These are phyloP conservation scores for Penicillium ochrochloron DNA, from an alignment of 495 filamentous ascomycete genomes.

Conservation along the genomic window DNA sequence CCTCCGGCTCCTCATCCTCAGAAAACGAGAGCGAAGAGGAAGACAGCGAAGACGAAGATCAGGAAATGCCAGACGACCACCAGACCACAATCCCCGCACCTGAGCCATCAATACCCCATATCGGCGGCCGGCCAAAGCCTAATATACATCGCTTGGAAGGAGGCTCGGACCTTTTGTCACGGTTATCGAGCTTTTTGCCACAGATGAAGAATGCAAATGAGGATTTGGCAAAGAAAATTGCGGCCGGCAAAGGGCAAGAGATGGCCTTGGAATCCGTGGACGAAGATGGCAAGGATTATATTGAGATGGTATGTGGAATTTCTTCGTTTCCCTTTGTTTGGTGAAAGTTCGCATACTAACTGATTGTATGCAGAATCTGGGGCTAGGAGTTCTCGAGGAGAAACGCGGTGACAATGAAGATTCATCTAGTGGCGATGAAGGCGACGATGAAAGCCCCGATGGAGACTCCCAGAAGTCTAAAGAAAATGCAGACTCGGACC, in stretches of 20 bases:
- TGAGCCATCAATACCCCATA: constrained; percentile 30
- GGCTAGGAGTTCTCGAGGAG: constrained; percentile 57
- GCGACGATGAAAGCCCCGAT: constrained; percentile 20
- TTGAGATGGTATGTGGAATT: constrained; percentile 53
- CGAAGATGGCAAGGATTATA: constrained; percentile 46
- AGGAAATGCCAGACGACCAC: constrained; percentile 23
- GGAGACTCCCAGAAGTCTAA: constrained; percentile 14
- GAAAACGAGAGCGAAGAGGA: constrained; percentile 35
- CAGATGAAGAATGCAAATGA: constrained; percentile 55
- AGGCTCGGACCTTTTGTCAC: constrained; percentile 40
- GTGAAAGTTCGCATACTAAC: constrained; percentile 14
- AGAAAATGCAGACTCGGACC: constrained; percentile 35
- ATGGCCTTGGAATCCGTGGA: constrained; percentile 44
- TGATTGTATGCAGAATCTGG: constrained; percentile 45
- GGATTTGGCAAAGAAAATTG: constrained; percentile 47
- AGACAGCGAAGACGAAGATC: constrained; percentile 31
- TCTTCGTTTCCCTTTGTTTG: neutral
- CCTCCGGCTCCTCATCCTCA: constrained; percentile 40
- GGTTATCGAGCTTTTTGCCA: constrained; percentile 52
- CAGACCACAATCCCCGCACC: neutral
- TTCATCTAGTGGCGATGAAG: constrained; percentile 24
- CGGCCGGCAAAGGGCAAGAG: constrained; percentile 40
- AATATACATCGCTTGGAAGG: constrained; percentile 37
- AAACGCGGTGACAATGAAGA: constrained; percentile 36
- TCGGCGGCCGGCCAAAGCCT: constrained; percentile 44